phyloP scores from a whole-genome alignment of 371 early-diverging fungal genomes.

The Mucor sp. region DNA sequence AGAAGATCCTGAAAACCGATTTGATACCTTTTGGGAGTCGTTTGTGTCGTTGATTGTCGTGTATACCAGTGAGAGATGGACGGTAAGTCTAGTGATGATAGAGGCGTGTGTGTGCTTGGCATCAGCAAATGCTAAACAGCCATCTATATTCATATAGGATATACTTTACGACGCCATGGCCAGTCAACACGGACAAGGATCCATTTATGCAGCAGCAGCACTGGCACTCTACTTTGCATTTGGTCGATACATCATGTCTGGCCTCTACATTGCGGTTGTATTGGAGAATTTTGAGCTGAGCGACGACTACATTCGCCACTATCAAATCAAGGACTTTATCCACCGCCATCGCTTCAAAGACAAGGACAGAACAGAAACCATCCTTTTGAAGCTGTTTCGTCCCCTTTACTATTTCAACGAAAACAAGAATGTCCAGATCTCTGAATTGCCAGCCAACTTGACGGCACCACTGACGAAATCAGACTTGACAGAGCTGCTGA shows the following conservation, averaged over 20 bases:
- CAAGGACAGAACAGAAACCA: constrained; percentile 27
- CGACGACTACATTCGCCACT: constrained; percentile 58
- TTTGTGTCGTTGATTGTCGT: constrained; percentile 57
- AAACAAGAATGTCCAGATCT: constrained; percentile 44
- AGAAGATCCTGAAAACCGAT: constrained; percentile 32
- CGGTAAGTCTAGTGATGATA: constrained; percentile 25
- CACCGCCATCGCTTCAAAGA: constrained; percentile 47
- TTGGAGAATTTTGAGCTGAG: constrained; percentile 67
- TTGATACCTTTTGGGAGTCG: constrained; percentile 51
- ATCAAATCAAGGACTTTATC: constrained; percentile 61
- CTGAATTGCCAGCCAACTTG: constrained; percentile 45
- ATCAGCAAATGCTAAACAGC: neutral
- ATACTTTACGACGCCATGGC: constrained; percentile 56
- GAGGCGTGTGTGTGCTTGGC: neutral
- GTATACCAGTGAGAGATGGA: constrained; percentile 65
- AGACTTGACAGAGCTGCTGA: constrained; percentile 26
- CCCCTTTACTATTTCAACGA: constrained; percentile 31
- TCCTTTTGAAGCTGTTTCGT: constrained; percentile 35
- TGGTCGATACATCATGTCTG: constrained; percentile 62
- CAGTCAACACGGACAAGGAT: constrained; percentile 48
- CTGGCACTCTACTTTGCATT: constrained; percentile 56
- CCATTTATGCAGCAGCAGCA: constrained; percentile 51
- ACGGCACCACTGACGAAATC: constrained; percentile 46
- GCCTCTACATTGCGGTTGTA: constrained; percentile 67
- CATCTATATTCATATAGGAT: constrained; percentile 13